Percentiles rank a stretch among this genome's conserved stretches.
Conservation (phyloP, 164 flowering plant genomes). For the Vitis labrusca region DNA sequence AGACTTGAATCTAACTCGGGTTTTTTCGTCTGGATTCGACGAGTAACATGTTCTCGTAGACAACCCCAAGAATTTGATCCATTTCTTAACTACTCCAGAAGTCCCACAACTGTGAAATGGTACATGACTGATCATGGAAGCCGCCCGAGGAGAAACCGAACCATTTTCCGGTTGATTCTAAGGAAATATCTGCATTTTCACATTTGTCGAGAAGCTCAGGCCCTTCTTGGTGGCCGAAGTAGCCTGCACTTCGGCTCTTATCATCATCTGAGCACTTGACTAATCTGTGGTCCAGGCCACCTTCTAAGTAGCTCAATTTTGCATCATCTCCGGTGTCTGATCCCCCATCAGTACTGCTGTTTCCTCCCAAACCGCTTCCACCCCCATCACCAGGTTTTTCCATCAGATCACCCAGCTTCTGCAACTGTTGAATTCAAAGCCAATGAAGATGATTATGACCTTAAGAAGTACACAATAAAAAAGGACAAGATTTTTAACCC, state of each 20-base stretch:
- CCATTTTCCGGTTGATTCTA: slow-evolving; percentile 41
- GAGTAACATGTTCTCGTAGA: too few relatives aligned
- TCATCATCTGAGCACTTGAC: slow-evolving; percentile 20
- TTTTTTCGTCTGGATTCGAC: too few relatives aligned
- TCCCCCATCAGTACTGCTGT: slow-evolving; percentile 14
- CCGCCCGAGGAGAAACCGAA: slow-evolving; percentile 27
- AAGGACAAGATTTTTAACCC: too few relatives aligned
- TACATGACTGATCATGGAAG: slow-evolving; percentile 36
- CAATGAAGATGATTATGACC: neutral
- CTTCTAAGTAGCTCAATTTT: slow-evolving; percentile 15
- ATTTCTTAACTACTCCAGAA: slow-evolving; percentile 21
- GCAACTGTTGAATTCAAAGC: slow-evolving; percentile 30
- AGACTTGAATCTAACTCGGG: too few relatives aligned
- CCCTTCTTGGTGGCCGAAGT: slow-evolving; percentile 9
- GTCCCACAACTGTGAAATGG: slow-evolving; percentile 54
- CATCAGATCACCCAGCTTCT: slow-evolving; percentile 36
- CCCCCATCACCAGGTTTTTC: slow-evolving; percentile 21
- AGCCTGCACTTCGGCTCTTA: slow-evolving; percentile 5
- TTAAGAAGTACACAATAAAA: neutral
- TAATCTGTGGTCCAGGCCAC: slow-evolving; percentile 19
- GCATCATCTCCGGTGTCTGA: slow-evolving; percentile 22
- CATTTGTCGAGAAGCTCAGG: slow-evolving; percentile 9
- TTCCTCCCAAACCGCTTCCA: slow-evolving; percentile 10
- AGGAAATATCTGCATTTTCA: slow-evolving; percentile 21
- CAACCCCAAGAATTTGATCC: too few relatives aligned